Base-by-base conservation (phyloP, 441 rosid genomes). In the Gossypium lobatum region DNA sequence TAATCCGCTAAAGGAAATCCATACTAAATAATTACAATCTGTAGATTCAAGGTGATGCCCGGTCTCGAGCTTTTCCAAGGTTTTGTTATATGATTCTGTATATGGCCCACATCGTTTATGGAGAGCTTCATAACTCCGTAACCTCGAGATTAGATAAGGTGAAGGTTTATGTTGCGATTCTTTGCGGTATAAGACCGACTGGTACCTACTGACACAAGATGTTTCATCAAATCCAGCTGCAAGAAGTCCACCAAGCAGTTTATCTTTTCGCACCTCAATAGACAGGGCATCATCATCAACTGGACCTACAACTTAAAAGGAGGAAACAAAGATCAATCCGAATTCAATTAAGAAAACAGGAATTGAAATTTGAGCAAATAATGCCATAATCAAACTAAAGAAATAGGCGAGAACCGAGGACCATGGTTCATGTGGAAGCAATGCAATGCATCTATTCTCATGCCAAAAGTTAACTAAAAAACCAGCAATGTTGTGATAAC, bases 21-120 rank as follows among this genome's bases (percentile, higher is more conserved):
- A 88, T 17, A 86, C 88, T 4, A 85, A 74, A 65, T 88, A 88
- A 48, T 64, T 80, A 68, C 93, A 87, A 21, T 80, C 87, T 46
- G 77, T 77, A 64, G 75, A 73, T 52, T 58, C 77, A 17, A 13
- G 21, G 3, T 64, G 74, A 18, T 80, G 61, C 9, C 73, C 75
- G 3, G 79, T 70, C 75, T 76, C 72, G 64, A 88, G 85, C 65
- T 52, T 72, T 73, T 79, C 79, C 74, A 75, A 54, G 16, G 88
- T 81, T 80, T 64, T 78, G 73, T 80, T 83, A 74, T 87, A 87
- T 20, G 91, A 73, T 31, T 82, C n/a, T 10, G 89, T 84, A 23
- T 76, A 68, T 25, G 91, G 93, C 61, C 88, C 91, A 39, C 93
- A 88, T 50, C 74, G 80, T 78, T 80, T 81, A 73, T 87, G 91